Percentiles rank a stretch among this genome's conserved stretches.
Conservation (phyloP, 768 basidiomycete species). For the Mycena filopes region DNA sequence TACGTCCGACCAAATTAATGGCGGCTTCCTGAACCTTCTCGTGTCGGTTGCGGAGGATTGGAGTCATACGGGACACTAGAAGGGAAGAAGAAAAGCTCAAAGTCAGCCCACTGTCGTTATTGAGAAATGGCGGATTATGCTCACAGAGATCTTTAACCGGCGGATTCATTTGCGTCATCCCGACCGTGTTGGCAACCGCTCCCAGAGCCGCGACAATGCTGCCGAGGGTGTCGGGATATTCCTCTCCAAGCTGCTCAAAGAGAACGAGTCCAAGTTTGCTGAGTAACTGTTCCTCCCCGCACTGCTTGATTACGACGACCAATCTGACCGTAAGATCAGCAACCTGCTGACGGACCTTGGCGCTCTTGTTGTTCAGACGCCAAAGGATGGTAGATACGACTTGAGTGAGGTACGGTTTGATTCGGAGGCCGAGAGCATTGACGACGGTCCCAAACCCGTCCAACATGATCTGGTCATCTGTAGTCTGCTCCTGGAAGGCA, state of each 20-base stretch:
- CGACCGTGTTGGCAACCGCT: constrained; percentile 98
- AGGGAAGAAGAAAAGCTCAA: constrained; percentile 4
- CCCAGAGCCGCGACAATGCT: constrained; percentile 99
- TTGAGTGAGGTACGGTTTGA: constrained; percentile 98
- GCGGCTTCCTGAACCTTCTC: constrained; percentile 99
- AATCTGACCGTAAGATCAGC: constrained; percentile 94
- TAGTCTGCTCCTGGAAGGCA: constrained; percentile 99
- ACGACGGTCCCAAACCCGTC: constrained; percentile 98
- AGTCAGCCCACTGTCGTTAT: constrained; percentile 15
- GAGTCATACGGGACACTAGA: constrained; percentile 94
- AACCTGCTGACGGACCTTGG: constrained; percentile 98
- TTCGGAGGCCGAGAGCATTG: constrained; percentile 93
- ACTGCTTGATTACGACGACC: constrained; percentile 97
- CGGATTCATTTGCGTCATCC: constrained; percentile 99
- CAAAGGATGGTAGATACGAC: constrained; percentile 99
- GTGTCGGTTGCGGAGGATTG: constrained; percentile 97
- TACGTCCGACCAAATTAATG: constrained; percentile 99
- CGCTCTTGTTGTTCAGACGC: constrained; percentile 99
- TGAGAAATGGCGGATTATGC: constrained; percentile 46
- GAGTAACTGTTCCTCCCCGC: constrained; percentile 94
- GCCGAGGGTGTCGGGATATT: constrained; percentile 99
- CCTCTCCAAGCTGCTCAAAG: constrained; percentile 98
- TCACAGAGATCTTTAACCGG: constrained; percentile 98
- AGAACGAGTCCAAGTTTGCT: constrained; percentile 96
- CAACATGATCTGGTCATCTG: constrained; percentile 98